These are phyloP conservation scores for Gamarada debralockiae DNA, from an alignment of 495 filamentous ascomycete species.

Conservation along the genomic window DNA sequence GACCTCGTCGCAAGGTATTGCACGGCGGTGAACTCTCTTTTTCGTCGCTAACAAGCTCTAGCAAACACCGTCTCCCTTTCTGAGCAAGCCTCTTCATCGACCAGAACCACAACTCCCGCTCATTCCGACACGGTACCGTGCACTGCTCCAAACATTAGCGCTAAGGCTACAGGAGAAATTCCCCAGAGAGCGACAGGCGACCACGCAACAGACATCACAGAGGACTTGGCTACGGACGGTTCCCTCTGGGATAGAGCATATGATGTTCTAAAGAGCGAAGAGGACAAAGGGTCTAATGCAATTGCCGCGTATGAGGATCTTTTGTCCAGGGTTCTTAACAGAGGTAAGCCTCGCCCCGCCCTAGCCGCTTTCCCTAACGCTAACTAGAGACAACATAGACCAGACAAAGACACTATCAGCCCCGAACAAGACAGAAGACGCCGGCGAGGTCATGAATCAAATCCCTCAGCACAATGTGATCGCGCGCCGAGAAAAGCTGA, in stretches of 20 bases:
- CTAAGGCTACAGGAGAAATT: neutral
- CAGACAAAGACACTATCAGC: constrained; percentile 5
- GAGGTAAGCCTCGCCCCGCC: constrained; percentile 5
- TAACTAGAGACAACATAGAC: constrained; percentile 5
- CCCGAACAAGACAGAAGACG: constrained; percentile 9
- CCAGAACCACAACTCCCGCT: neutral
- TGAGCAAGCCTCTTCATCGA: neutral
- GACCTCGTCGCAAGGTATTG: too few relatives aligned
- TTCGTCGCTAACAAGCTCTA: too few relatives aligned
- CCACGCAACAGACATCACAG: neutral
- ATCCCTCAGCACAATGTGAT: constrained; percentile 8
- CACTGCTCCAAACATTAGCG: neutral
- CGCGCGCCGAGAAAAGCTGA: constrained; percentile 4
- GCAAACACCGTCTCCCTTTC: neutral
- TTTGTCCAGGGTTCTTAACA: constrained; percentile 8
- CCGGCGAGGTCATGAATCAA: constrained; percentile 6
- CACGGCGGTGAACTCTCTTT: too few relatives aligned
- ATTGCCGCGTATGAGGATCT: constrained; percentile 10
- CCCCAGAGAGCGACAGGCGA: neutral
- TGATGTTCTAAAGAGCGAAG: constrained; percentile 7
- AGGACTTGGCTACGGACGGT: neutral
- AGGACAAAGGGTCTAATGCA: constrained; percentile 2
- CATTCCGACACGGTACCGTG: neutral
- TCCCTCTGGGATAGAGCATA: constrained; percentile 33
- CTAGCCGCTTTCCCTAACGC: neutral